Percentiles rank a stretch among this genome's conserved stretches.
phyloP scores from a whole-genome alignment of 805 yeast genomes.

The Lipomyces mesembrius region DNA sequence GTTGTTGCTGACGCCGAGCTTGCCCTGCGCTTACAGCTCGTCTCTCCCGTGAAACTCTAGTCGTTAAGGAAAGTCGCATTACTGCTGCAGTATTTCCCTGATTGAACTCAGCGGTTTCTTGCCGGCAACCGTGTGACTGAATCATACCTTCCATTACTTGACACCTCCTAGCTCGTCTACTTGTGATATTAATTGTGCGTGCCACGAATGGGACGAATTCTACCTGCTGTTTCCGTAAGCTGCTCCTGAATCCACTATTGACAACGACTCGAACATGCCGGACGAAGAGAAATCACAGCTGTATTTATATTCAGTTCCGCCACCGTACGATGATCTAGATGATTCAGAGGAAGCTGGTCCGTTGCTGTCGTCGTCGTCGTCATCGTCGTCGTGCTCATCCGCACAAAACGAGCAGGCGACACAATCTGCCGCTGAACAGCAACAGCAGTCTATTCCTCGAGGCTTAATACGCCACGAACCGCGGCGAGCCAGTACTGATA shows the following conservation, averaged over 20 bases:
- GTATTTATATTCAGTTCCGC: slow-evolving; percentile 37
- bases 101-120: background rate
- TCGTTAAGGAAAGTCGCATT: too few relatives aligned
- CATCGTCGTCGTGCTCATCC: slow-evolving; percentile 10
- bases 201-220: background rate
- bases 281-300: slow-evolving; percentile 31
- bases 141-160: background rate
- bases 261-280: slow-evolving; percentile 12
- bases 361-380: slow-evolving; percentile 18
- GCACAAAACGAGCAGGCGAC: slow-evolving; percentile 9
- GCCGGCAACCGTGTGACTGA: background rate
- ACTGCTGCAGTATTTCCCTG: too few relatives aligned
- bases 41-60: too few relatives aligned
- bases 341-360: slow-evolving; percentile 18
- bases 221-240: background rate
- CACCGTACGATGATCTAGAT: slow-evolving; percentile 33
- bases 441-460: slow-evolving; percentile 28
- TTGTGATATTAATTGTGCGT: background rate
- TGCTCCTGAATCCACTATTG: background rate
- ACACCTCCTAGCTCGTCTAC: background rate
- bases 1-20: too few relatives aligned
- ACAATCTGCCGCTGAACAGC: slow-evolving; percentile 28
- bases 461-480: slow-evolving; percentile 24
- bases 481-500: slow-evolving; percentile 1
- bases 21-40: too few relatives aligned